phyloP scores from a whole-genome alignment of 2,329 filamentous ascomycete species.

The Seiridium cupressi region DNA sequence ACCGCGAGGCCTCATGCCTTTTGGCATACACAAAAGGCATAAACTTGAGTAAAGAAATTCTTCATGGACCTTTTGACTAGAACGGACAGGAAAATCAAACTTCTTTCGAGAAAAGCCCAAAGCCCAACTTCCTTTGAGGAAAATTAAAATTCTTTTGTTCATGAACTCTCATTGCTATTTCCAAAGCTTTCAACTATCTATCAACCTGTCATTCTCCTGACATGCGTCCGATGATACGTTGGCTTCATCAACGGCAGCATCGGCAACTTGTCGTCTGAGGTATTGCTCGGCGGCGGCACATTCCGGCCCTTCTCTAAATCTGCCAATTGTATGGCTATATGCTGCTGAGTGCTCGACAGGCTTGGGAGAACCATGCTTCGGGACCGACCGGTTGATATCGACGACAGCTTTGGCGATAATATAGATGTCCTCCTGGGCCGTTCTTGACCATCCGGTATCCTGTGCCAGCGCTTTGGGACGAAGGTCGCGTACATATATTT shows the following conservation, averaged over 20 bases:
- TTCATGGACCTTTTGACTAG: too few species aligned
- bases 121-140: too few species aligned
- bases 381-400: neutral
- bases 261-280: neutral
- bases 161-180: neutral
- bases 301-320: neutral
- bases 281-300: neutral
- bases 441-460: neutral
- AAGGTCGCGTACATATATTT: conserved; percentile 22
- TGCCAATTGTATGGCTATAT: neutral
- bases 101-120: too few species aligned
- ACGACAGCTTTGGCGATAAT: neutral
- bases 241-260: neutral
- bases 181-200: neutral
- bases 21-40: neutral
- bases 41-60: neutral
- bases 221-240: neutral
- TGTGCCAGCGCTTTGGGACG: conserved; percentile 15
- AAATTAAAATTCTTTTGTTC: neutral
- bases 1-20: too few species aligned
- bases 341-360: neutral
- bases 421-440: neutral
- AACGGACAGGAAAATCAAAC: too few species aligned
- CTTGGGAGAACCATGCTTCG: neutral
- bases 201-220: neutral